Evolutionary conservation across 1,139 yeast genomes (phyloP).

Genomic region (Saccharomyces hybrid): DNA sequence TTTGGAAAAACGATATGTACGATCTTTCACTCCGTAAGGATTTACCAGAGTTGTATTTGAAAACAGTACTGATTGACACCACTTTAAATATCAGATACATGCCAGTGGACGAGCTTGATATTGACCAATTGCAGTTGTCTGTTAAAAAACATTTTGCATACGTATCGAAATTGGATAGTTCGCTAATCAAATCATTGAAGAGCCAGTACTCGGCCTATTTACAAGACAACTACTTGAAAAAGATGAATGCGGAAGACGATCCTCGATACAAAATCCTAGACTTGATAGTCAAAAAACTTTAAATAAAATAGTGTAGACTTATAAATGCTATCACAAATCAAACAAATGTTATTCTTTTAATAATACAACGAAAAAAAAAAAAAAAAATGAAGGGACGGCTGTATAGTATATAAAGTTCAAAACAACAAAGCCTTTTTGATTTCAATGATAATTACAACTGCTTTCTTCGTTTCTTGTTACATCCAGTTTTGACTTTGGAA

Average conservation of each 20-base stretch:
- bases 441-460: neutral
- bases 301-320: slow-evolving; percentile 1
- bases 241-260: slow-evolving; percentile 23
- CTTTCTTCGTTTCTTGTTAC: slow-evolving; percentile 13
- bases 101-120: slow-evolving; percentile 29
- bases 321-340: neutral
- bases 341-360: neutral
- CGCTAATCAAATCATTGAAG: slow-evolving; percentile 38
- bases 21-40: slow-evolving; percentile 15
- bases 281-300: slow-evolving; percentile 32
- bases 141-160: slow-evolving; percentile 67
- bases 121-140: slow-evolving; percentile 56
- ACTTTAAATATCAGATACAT: slow-evolving; percentile 60
- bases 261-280: slow-evolving; percentile 32
- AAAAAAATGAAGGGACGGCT: neutral
- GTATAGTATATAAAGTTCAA: neutral
- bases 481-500: slow-evolving; percentile 89
- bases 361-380: neutral
- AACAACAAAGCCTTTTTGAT: neutral
- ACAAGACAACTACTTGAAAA: slow-evolving; percentile 31
- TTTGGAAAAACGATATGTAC: slow-evolving; percentile 35
- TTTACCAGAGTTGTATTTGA: slow-evolving; percentile 27
- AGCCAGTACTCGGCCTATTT: slow-evolving; percentile 38
- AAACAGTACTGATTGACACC: slow-evolving; percentile 49
- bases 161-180: slow-evolving; percentile 37